phyloP scores from a whole-genome alignment of 257 asterid genomes.

The Linaria vulgaris region DNA sequence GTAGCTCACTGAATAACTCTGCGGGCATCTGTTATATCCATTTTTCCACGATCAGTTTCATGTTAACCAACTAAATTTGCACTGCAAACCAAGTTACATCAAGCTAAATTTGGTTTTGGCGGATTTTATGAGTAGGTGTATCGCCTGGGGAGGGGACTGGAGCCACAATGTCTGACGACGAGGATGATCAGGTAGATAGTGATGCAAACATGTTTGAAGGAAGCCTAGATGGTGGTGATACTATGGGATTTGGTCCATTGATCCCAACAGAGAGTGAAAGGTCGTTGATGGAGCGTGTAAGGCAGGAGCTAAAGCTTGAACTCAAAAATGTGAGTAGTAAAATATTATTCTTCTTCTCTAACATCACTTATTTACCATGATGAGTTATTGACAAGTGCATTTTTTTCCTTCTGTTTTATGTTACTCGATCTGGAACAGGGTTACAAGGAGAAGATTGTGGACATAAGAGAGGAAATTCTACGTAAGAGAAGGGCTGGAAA shows the following conservation, averaged over 20 bases:
- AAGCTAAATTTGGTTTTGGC: slow-evolving; percentile 13
- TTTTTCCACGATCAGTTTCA: too few relatives aligned
- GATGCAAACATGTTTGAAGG: slow-evolving; percentile 48
- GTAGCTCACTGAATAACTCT: too few relatives aligned
- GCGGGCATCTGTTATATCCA: too few relatives aligned
- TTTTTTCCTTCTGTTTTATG: too few relatives aligned
- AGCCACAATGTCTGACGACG: slow-evolving; percentile 63
- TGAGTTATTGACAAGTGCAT: too few relatives aligned
- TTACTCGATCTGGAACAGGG: slow-evolving; percentile 30
- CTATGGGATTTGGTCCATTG: slow-evolving; percentile 54
- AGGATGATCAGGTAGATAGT: slow-evolving; percentile 47
- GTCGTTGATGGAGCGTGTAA: slow-evolving; percentile 63
- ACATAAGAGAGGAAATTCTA: slow-evolving; percentile 60
- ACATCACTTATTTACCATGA: background rate
- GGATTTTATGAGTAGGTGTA: slow-evolving; percentile 36
- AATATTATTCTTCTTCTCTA: background rate
- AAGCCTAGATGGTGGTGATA: slow-evolving; percentile 42
- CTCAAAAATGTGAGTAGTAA: slow-evolving; percentile 43
- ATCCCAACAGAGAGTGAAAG: slow-evolving; percentile 57
- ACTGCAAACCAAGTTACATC: background rate
- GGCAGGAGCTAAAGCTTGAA: slow-evolving; percentile 61
- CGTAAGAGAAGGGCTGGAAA: slow-evolving; percentile 68
- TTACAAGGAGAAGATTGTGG: slow-evolving; percentile 61
- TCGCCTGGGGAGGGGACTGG: slow-evolving; percentile 67
- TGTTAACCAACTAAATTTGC: too few relatives aligned